Conservation (phyloP, 192 early-diverging fungal species). For the Jimgerdemannia flammicorona region DNA sequence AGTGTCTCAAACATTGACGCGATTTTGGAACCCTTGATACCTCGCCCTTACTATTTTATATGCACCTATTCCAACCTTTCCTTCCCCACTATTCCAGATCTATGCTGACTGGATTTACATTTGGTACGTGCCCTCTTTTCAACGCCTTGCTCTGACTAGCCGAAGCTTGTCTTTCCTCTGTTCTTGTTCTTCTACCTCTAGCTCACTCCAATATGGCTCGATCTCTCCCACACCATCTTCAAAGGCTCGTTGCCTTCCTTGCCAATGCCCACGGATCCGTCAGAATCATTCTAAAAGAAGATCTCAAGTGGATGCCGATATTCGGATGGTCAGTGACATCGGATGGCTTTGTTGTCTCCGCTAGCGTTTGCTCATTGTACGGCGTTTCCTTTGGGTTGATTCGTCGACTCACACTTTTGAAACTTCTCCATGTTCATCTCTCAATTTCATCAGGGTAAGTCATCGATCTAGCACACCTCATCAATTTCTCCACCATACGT, state of each 20-base stretch:
- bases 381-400: background rate
- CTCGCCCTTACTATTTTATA: too few relatives aligned
- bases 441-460: too few relatives aligned
- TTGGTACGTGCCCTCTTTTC: slow-evolving; percentile 29
- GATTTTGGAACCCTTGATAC: too few relatives aligned
- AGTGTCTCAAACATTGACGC: too few relatives aligned
- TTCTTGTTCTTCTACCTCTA: too few relatives aligned
- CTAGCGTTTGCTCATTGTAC: background rate
- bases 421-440: too few relatives aligned
- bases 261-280: slow-evolving; percentile 73
- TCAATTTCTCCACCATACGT: too few relatives aligned
- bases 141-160: background rate
- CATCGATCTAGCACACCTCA: too few relatives aligned
- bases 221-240: slow-evolving; percentile 24
- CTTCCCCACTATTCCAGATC: slow-evolving; percentile 38
- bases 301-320: slow-evolving; percentile 78
- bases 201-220: background rate
- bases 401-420: too few relatives aligned
- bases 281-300: slow-evolving; percentile 89
- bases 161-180: background rate
- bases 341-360: background rate
- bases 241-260: slow-evolving; percentile 47
- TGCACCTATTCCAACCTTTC: too few relatives aligned
- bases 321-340: slow-evolving; percentile 65
- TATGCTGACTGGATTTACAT: slow-evolving; percentile 71